Percentiles rank a stretch among this genome's conserved stretches.
Conservation (phyloP, 768 basidiomycete species). For the Tricholoma sp. region DNA sequence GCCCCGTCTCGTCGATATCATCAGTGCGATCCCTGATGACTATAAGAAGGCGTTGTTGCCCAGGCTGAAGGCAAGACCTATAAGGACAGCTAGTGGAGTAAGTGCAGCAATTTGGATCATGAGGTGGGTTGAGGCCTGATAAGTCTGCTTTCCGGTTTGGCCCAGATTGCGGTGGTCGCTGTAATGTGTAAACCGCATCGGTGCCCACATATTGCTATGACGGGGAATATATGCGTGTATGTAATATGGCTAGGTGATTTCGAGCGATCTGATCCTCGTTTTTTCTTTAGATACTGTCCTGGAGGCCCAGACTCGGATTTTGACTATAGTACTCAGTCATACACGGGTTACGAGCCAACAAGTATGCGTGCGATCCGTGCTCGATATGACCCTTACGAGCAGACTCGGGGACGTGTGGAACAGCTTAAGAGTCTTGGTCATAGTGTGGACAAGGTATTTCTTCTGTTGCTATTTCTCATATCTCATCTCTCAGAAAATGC, state of each 20-base stretch:
- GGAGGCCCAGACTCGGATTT: conserved; percentile 99
- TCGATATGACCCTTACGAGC: conserved; percentile 92
- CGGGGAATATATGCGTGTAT: conserved; percentile 98
- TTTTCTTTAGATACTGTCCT: conserved; percentile 75
- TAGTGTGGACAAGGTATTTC: conserved; percentile 86
- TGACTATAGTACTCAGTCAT: conserved; percentile 97
- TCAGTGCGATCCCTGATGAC: conserved; percentile 96
- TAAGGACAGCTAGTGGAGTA: conserved; percentile 95
- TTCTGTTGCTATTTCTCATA: neutral
- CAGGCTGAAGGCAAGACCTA: conserved; percentile 87
- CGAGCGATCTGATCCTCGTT: neutral
- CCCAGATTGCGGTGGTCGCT: conserved; percentile 97
- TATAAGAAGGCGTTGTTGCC: conserved; percentile 90
- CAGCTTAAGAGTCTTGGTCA: conserved; percentile 95
- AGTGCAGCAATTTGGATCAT: conserved; percentile 22
- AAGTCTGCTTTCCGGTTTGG: neutral
- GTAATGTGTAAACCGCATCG: conserved; percentile 99
- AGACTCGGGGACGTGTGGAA: conserved; percentile 91
- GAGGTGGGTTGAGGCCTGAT: neutral
- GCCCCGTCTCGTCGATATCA: conserved; percentile 93
- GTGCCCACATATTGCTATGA: conserved; percentile 99
- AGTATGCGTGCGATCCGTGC: conserved; percentile 99
- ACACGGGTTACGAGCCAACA: conserved; percentile 94
- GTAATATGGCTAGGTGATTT: conserved; percentile 20
- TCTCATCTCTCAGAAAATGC: neutral